Evolutionary conservation across 2,329 filamentous ascomycete genomes (phyloP), one percentile per base, ranked within the genome.

Genomic region (Scedosporium aurantiacum): DNA sequence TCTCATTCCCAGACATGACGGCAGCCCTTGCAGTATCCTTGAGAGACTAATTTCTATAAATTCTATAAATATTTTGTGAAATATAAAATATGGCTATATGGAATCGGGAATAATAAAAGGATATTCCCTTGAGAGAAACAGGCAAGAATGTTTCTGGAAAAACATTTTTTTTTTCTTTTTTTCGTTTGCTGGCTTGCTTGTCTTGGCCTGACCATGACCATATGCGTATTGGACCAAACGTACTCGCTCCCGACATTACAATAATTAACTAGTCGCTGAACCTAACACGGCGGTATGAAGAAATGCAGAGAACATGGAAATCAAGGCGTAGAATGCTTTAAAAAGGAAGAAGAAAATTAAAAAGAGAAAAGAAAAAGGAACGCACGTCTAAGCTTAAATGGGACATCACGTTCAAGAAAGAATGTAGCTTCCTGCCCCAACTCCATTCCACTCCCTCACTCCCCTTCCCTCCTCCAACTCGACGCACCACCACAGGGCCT

Each of bases 401-500:
- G 3, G 28, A 37, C 14, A 10, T 5, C 43, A 47, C 21, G 43
- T 21, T 47, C 43, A 47, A 25, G 50, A 54, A 23, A 54, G 50
- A 56, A 89, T 82, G 73, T 89, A 90, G 21, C 87, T 82, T 21
- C 85, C 84, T 58, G 79, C 79, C 3, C 83, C 86, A 28, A 91
- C 80, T 66, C 82, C 86, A 32, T 79, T 81, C 94, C 93, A 97
- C 63, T 83, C 82, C 62, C 94, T 84, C 57, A 96, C 82, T 0
- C 88, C 90, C 65, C 84, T 85, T 6, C 84, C 85, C 71, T 99
- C 93, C 71, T 97, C 94, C 32, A 99, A 79, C 74, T 97, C 91
- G 12, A 99, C 89, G 68, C 92, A 96, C 91, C 93, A 97, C 94
- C 94, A 97, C 5, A 97, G 80, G 55, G 92, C 91, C 67, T 94